Evolutionary conservation across 2,329 filamentous ascomycete species (phyloP), one percentile per base, ranked within the genome.

Genomic region (Escovopsis sp.): DNA sequence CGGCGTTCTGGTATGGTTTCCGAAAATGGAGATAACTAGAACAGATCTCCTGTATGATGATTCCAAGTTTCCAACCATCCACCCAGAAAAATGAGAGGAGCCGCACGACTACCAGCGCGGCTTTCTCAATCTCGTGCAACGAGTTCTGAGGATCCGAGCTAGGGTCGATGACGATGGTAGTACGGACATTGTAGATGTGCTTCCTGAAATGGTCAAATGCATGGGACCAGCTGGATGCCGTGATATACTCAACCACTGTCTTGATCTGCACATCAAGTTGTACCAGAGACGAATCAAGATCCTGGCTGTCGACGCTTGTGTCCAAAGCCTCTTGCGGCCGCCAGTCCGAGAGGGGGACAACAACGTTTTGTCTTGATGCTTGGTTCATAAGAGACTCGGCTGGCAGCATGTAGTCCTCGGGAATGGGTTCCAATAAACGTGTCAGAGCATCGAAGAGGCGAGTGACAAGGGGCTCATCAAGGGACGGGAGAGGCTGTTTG

Each of bases 1-100:
- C 65, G 2, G 74, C 71, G 48, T 76, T 77, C 50, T 83, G 79
- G 51, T 75, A 77, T 1, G 70, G 57, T 49, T 74, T 78, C 47
- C 74, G 70, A 46, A 82, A 73, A 54, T 81, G 77, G 37, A 81
- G 64, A 54, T 81, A 82, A 52, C 70, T 76, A 16, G 75, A 76
- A 54, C 75, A 79, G 32, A 82, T 64, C 57, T 83, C 79, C 49
- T 80, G 75, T 32, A 82, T 70, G 40, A 82, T 54, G 15, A 72
- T 57, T 33, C 74, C 70, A 12, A 83, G 64, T 57, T 79, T 81
- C 37, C 68, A 64, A 34, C 66, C 66, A 51, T 81, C 76, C 15
- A 80, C 71, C 74, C 76, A 81, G 49, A 79, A 72, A 52, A 71
- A 79, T 13, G 74, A 71, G 24, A 81, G 61, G 30, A 80, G 63